phyloP scores from a whole-genome alignment of 1,284 basidiomycete species.

The Trichosporon sp. region DNA sequence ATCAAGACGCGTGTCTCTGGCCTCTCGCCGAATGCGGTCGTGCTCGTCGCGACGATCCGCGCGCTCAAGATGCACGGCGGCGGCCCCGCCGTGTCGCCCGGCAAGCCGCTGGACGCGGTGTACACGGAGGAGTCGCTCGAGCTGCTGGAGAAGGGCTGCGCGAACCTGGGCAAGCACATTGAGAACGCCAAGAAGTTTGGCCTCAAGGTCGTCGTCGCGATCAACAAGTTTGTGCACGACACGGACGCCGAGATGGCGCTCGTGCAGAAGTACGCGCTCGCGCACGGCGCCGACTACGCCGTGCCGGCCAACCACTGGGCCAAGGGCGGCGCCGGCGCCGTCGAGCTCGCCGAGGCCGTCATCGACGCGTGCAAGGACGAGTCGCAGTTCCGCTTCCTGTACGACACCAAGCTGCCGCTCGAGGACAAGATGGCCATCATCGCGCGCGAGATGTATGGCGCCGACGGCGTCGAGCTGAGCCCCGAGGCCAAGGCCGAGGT shows the following conservation, averaged over 20 bases:
- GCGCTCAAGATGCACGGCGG: constrained; percentile 99
- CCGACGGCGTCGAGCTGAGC: constrained; percentile 78
- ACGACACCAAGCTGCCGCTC: constrained; percentile 77
- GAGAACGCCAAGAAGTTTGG: constrained; percentile 94
- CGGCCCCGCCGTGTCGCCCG: constrained; percentile 93
- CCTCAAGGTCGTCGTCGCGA: constrained; percentile 90
- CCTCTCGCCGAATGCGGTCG: constrained; percentile 84
- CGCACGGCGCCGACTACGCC: constrained; percentile 88
- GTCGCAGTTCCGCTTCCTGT: constrained; percentile 83
- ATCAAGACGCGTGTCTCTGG: constrained; percentile 97
- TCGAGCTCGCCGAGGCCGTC: constrained; percentile 80
- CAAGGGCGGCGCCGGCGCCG: constrained; percentile 80
- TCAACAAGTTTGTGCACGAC: constrained; percentile 95
- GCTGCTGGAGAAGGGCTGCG: constrained; percentile 84
- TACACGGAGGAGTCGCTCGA: constrained; percentile 93
- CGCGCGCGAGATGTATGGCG: constrained; percentile 84
- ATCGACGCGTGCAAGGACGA: constrained; percentile 76
- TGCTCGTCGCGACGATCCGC: constrained; percentile 95
- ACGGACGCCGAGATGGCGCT: constrained; percentile 85
- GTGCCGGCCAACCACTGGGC: constrained; percentile 97
- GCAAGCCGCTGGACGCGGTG: constrained; percentile 87
- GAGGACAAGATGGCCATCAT: constrained; percentile 84
- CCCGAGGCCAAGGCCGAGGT: constrained; percentile 80
- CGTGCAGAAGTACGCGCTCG: constrained; percentile 71
- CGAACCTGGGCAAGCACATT: constrained; percentile 91